Evolutionary conservation across 75 land plant genomes (phyloP), one percentile per base, ranked within the genome.

Genomic region (Chamaecyparis obtusa): DNA sequence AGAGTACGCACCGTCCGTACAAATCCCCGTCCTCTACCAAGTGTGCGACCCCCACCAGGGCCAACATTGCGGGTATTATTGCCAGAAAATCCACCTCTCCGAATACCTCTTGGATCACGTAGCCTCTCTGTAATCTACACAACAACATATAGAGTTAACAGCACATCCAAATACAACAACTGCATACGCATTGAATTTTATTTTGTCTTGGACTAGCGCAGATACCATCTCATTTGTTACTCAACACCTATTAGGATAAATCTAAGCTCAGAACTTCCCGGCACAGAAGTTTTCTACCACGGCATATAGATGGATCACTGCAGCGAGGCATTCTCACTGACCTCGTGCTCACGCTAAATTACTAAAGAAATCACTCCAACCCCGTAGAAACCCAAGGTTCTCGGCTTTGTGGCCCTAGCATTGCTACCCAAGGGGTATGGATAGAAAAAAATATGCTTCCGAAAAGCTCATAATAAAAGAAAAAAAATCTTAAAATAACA

Each of bases 21-120:
- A 49, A 95, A 64, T 1, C 98, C 96, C 1, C 98, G 94, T 17
- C 90, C 54, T 44, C 89, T 72, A 17, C 87, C 86, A 56, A 76
- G 77, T 44, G 48, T 82, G n/a, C 93, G 96, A 81, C 86, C 87
- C 5, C 92, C 92, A 54, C 83, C 89, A 78, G 91, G 83, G 74
- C 87, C 91, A 83, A 89, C 85, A 33, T 85, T 90, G 7, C 93
- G 91, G 14, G 90, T 90, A 54, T 92, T 87, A 85, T 72, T 85
- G 46, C 90, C 80, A 9, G 71, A 77, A 27, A 88, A 67, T 36
- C 91, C 94, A 21, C 90, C 97, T 19, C 94, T 93, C 30, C 99
- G 95, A n/a, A 97, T 86, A 27, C 99, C 99, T 72, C 99, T 82
- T 33, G 99, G 99, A 87, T 97, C 96, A 39, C 95, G 87, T 83